phyloP scores from a whole-genome alignment of 495 filamentous ascomycete genomes.

The Thozetella sp. region DNA sequence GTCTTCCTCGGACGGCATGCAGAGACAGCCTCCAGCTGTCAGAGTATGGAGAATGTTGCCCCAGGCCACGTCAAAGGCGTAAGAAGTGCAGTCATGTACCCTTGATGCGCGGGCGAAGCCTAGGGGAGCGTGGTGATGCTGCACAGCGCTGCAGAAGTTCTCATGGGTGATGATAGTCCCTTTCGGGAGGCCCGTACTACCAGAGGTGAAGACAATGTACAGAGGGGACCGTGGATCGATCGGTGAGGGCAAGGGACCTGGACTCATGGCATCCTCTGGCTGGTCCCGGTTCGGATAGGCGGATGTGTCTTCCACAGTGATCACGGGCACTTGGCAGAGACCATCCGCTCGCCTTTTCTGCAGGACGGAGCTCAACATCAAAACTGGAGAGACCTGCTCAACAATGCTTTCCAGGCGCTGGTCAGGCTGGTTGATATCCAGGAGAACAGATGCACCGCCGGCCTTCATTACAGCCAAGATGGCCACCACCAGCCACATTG shows the following conservation, averaged over 20 bases:
- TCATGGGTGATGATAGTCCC: conserved; percentile 42
- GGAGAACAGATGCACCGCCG: conserved; percentile 42
- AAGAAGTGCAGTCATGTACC: conserved; percentile 50
- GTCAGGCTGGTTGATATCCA: conserved; percentile 40
- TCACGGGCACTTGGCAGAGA: conserved; percentile 22
- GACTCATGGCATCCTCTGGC: conserved; percentile 11
- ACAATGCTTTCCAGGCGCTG: conserved; percentile 56
- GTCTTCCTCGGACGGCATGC: conserved; percentile 58
- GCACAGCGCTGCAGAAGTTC: conserved; percentile 38
- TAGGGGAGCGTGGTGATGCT: conserved; percentile 36
- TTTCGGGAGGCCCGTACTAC: conserved; percentile 49
- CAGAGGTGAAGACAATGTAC: conserved; percentile 49
- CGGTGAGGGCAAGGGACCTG: background rate
- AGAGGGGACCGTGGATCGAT: conserved; percentile 25
- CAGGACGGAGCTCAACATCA: conserved; percentile 55
- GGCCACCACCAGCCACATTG: conserved; percentile 49
- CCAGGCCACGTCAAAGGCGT: conserved; percentile 51
- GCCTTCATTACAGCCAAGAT: conserved; percentile 56
- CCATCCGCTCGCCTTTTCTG: conserved; percentile 26
- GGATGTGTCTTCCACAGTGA: conserved; percentile 23
- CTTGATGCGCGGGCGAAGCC: conserved; percentile 38
- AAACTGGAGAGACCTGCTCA: conserved; percentile 42
- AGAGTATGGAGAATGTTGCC: conserved; percentile 52
- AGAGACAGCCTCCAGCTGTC: conserved; percentile 60
- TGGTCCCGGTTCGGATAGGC: conserved; percentile 4